These are phyloP conservation scores for Pyronema omphalodes DNA, from an alignment of 495 filamentous ascomycete genomes.

Conservation along the genomic window DNA sequence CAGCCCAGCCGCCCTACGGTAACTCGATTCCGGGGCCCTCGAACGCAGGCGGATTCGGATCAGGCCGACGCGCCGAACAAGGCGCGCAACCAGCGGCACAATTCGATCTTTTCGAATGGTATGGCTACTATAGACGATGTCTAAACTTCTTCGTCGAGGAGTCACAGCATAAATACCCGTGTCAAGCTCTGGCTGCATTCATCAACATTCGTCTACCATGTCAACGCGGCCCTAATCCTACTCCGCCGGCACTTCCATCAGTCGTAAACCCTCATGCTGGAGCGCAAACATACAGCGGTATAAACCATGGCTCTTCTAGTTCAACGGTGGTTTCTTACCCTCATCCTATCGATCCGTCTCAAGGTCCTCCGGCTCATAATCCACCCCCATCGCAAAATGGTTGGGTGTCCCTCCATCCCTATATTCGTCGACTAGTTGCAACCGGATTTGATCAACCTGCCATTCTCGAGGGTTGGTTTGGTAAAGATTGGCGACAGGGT, in stretches of 20 bases:
- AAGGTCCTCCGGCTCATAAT: slow-evolving; percentile 8
- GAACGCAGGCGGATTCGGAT: neutral
- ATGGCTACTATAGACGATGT: slow-evolving; percentile 80
- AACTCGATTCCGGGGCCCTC: neutral
- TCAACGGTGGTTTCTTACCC: slow-evolving; percentile 4
- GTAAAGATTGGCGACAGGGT: slow-evolving; percentile 68
- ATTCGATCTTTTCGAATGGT: slow-evolving; percentile 87
- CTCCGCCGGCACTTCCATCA: slow-evolving; percentile 23
- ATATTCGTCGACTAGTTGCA: slow-evolving; percentile 74
- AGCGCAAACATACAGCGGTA: slow-evolving; percentile 5
- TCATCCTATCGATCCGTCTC: slow-evolving; percentile 16
- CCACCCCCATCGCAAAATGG: slow-evolving; percentile 20
- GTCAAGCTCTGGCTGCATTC: slow-evolving; percentile 80
- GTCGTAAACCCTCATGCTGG: slow-evolving; percentile 21
- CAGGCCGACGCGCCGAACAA: neutral
- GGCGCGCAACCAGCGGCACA: slow-evolving; percentile 6
- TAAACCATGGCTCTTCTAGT: neutral
- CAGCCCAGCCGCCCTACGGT: neutral
- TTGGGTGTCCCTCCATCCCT: slow-evolving; percentile 66
- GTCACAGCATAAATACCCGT: slow-evolving; percentile 63
- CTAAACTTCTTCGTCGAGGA: slow-evolving; percentile 85
- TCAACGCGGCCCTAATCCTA: slow-evolving; percentile 32
- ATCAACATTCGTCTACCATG: slow-evolving; percentile 67
- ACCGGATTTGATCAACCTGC: slow-evolving; percentile 77
- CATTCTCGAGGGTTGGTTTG: slow-evolving; percentile 85